Base-by-base conservation (phyloP, 1,139 yeast species). In the Suhomyces yuchorum region DNA sequence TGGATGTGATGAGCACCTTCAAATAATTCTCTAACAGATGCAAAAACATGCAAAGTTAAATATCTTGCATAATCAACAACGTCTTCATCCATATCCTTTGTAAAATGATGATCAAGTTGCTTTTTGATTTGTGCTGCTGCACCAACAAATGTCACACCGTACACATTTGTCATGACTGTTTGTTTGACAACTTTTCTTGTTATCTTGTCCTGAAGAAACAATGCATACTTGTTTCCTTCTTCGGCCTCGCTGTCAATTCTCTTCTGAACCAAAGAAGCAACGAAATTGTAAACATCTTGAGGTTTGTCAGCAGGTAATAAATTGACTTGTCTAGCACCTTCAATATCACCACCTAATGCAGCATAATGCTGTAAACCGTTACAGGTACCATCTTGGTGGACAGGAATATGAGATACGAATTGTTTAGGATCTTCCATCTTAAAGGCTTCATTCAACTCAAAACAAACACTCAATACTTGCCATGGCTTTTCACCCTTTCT, bases 361-460 rank as follows among this genome's bases (percentile, higher is more conserved):
- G 99, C 98, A 69, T 93, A 93, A 69, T 93, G 99, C 67, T 93
- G 99, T 50, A 93, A 76, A 7, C 99, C 99, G 63, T 93, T 93
- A 71, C 99, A 93, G 0, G 98, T 89, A 57, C 99, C 99, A 69
- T 93, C 99, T 69, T 91, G 97, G 65, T 93, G 98, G 14, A 93
- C 90, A 1, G 98, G 97, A 52, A 90, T 81, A 59, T 87, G 90
- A 2, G 96, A 87, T 20, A 85, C 70, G 60, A 68, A 91, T 54
- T 84, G 78, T 5, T 84, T 78, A 1, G 98, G 98, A 56, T 90
- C 89, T 6, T 77, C 81, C 51, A 84, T 70, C 51, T 83, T 75
- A 57, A 80, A 68, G 1, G 98, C 98, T 48, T 82, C 86, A 32
- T 76, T 68, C 47, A 93, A 67, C 64, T 93, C 99, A 58, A 85